These are phyloP conservation scores for Aspergillus biplanus DNA, from an alignment of 495 filamentous ascomycete genomes.

Conservation along the genomic window DNA sequence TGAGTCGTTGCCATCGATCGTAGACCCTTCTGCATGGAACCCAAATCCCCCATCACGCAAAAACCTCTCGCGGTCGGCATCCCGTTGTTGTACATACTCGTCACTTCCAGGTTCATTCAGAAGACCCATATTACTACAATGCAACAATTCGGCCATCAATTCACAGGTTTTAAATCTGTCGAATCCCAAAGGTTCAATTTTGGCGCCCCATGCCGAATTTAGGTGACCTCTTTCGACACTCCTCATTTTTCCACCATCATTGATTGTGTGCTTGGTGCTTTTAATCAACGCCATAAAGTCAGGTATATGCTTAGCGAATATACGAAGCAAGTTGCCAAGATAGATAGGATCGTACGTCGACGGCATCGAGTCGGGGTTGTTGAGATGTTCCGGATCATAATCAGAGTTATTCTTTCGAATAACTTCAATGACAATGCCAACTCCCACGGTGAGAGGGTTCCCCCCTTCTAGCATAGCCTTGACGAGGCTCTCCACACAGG, in stretches of 20 bases:
- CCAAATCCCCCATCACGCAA: slow-evolving; percentile 65
- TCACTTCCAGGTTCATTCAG: slow-evolving; percentile 94
- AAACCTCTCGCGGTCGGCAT: slow-evolving; percentile 78
- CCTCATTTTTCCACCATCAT: slow-evolving; percentile 61
- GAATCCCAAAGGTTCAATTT: slow-evolving; percentile 94
- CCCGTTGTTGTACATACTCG: slow-evolving; percentile 77
- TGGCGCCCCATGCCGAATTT: slow-evolving; percentile 82
- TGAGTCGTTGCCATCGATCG: slow-evolving; percentile 54
- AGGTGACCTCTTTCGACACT: slow-evolving; percentile 66
- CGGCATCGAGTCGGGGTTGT: slow-evolving; percentile 74
- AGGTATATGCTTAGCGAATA: slow-evolving; percentile 90
- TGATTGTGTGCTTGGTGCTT: slow-evolving; percentile 63
- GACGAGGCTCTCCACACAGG: slow-evolving; percentile 81
- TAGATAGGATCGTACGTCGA: slow-evolving; percentile 94
- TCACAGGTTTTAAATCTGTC: slow-evolving; percentile 99
- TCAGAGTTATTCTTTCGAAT: slow-evolving; percentile 99
- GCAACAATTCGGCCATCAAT: slow-evolving; percentile 95
- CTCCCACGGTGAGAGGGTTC: slow-evolving; percentile 93
- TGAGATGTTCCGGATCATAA: slow-evolving; percentile 88
- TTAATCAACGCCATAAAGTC: slow-evolving; percentile 92
- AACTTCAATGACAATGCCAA: slow-evolving; percentile 97
- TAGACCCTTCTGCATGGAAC: slow-evolving; percentile 43
- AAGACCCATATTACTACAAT: slow-evolving; percentile 98
- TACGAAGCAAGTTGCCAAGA: slow-evolving; percentile 85
- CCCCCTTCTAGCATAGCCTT: slow-evolving; percentile 91